Percentiles rank a stretch among this genome's conserved stretches.
Evolutionary conservation across 1,284 basidiomycete genomes (phyloP).

Genomic region (Thecaphora thlaspeos): DNA sequence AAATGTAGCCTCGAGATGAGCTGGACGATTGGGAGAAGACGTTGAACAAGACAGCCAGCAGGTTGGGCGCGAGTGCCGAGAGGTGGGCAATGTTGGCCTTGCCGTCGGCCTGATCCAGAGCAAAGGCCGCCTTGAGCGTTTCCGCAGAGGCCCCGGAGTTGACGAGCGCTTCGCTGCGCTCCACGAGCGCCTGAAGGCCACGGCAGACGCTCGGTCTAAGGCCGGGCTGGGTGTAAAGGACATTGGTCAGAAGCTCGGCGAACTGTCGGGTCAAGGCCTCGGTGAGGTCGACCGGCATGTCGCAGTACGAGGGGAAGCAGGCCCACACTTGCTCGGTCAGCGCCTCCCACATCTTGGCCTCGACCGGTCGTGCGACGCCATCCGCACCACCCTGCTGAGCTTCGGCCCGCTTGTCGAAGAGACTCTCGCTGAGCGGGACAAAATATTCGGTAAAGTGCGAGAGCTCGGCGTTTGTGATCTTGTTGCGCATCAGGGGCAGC

Average conservation of each 20-base stretch:
- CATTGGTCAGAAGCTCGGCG: constrained; percentile 74
- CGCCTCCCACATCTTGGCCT: constrained; percentile 91
- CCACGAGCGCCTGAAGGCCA: constrained; percentile 76
- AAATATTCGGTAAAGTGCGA: constrained; percentile 85
- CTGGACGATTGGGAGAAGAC: constrained; percentile 82
- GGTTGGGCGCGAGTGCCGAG: constrained; percentile 78
- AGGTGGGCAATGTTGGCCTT: constrained; percentile 72
- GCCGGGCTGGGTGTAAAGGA: constrained; percentile 82
- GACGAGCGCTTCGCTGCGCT: constrained; percentile 66
- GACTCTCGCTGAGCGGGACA: constrained; percentile 85
- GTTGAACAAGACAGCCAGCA: constrained; percentile 93
- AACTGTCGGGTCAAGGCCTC: constrained; percentile 40
- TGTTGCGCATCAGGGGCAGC: constrained; percentile 80
- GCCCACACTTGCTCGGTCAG: constrained; percentile 90
- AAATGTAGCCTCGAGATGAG: constrained; percentile 77
- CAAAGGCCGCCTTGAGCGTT: constrained; percentile 62
- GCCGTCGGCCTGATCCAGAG: constrained; percentile 66
- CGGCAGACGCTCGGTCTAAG: constrained; percentile 79
- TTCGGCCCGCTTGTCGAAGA: constrained; percentile 69
- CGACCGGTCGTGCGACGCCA: constrained; percentile 64
- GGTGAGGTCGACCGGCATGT: constrained; percentile 77
- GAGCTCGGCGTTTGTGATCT: constrained; percentile 74
- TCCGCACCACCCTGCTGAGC: constrained; percentile 73
- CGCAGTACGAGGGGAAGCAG: constrained; percentile 66
- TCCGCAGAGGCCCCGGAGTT: constrained; percentile 61